Evolutionary conservation across 2,329 filamentous ascomycete species (phyloP).

Genomic region (Diplodia scrobiculata): DNA sequence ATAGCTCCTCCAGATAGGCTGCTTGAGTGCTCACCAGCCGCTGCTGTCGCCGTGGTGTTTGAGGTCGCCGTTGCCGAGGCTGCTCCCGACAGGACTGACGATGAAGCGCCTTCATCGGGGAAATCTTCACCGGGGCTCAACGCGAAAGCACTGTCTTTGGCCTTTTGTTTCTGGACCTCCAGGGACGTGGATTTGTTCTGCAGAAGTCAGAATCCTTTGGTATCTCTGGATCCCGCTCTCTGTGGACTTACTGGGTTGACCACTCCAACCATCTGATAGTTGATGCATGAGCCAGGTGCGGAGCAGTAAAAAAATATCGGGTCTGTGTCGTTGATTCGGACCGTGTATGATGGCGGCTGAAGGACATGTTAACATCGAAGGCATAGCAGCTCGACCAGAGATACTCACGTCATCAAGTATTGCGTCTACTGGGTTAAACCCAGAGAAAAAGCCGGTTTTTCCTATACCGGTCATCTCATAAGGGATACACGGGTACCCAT

Average conservation of each 20-base stretch:
- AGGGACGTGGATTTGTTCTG: constrained; percentile 25
- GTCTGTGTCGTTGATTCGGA: constrained; percentile 42
- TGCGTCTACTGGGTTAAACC: constrained; percentile 32
- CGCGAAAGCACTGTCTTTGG: constrained; percentile 34
- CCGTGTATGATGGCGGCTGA: constrained; percentile 34
- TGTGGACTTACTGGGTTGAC: constrained; percentile 64
- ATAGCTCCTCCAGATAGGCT: constrained; percentile 47
- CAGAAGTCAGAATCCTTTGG: neutral
- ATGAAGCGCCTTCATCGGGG: constrained; percentile 39
- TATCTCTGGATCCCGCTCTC: neutral
- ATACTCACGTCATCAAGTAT: constrained; percentile 26
- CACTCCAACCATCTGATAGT: constrained; percentile 71
- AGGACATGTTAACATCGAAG: neutral
- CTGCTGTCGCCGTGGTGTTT: neutral
- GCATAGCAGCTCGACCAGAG: neutral
- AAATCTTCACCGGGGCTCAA: constrained; percentile 47
- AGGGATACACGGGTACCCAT: constrained; percentile 46
- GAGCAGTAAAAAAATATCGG: constrained; percentile 50
- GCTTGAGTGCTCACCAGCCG: constrained; percentile 18
- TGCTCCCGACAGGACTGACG: constrained; percentile 14
- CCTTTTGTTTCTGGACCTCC: constrained; percentile 26
- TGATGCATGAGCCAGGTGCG: constrained; percentile 65
- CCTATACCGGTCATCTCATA: constrained; percentile 39
- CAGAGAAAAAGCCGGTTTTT: constrained; percentile 40
- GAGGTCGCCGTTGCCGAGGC: neutral